Evolutionary conservation across 106 monocot species (phyloP), one percentile per base, ranked within the genome.

Genomic region (Apostasia ramifera): DNA sequence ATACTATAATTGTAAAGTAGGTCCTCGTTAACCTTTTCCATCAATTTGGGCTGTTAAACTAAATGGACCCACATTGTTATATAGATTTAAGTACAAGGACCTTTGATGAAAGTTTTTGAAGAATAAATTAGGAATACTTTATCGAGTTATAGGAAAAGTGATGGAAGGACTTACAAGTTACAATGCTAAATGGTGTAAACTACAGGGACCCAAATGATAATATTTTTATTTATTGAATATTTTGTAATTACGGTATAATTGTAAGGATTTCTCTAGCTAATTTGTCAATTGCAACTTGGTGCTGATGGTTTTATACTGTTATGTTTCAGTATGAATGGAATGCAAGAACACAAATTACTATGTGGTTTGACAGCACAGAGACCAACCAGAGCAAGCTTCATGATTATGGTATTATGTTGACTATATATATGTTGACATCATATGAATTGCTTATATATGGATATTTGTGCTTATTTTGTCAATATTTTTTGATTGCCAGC

Each of bases 311-410:
- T 8, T 50, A 8, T 50, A 50, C 4, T 37, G 46, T 47, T 69
- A 11, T 48, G 63, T 13, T 73, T 42, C 74, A 95, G 97, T 92
- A 85, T 72, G 92, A 98, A 81, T 98, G 97, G 92, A 98, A 98
- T 72, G 97, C 97, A 57, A 89, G 97, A 74, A 98, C 97, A 26
- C 97, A 92, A 63, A 82, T 98, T 58, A 98, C 92, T 1, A 98
- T 98, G 92, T 98, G 92, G 92, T 98, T 79, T 76, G 97, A 98
- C 68, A 91, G 73, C 74, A 89, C 92, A 26, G 66, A 75, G 55
- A 83, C 72, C 38, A 90, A 87, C 60, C 92, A 89, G 73, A 98
- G 97, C 75, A 81, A 78, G 87, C 86, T 97, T 48, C 97, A 97
- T 76, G 97, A 97, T 62, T 97, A 97, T 69, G 97, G 95, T 95